These are phyloP conservation scores for Aspergillus brasiliensis DNA, from an alignment of 2,329 filamentous ascomycete genomes.

Conservation along the genomic window DNA sequence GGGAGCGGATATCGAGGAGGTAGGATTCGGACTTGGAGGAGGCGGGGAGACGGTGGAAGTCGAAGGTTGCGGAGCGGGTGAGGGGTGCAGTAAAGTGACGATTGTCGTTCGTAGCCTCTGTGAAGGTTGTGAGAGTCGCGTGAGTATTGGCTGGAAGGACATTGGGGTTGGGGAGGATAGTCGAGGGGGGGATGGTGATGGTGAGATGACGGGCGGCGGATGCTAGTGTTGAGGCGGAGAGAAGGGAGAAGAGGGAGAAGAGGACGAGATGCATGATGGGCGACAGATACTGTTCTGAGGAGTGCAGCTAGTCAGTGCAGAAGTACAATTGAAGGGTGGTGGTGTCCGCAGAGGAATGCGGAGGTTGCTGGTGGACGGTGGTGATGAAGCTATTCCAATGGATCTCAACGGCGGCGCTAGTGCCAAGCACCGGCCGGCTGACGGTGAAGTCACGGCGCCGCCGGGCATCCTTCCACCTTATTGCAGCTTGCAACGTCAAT, in stretches of 20 bases:
- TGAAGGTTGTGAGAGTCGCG: constrained; percentile 51
- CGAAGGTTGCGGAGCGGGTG: constrained; percentile 68
- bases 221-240: constrained; percentile 20
- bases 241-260: constrained; percentile 19
- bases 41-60: constrained; percentile 69
- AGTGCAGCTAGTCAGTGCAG: neutral
- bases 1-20: constrained; percentile 76
- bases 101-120: constrained; percentile 29
- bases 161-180: constrained; percentile 47
- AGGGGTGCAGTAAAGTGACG: constrained; percentile 60
- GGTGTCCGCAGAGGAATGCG: neutral
- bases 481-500: neutral
- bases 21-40: constrained; percentile 58
- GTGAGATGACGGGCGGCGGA: constrained; percentile 32
- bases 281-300: neutral
- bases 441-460: neutral
- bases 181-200: constrained; percentile 45
- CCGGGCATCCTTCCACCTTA: neutral
- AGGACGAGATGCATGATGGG: constrained; percentile 21
- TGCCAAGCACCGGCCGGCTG: neutral
- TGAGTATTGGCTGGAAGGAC: constrained; percentile 50
- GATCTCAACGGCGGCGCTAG: neutral
- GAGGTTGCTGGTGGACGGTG: neutral
- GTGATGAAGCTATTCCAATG: neutral
- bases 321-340: neutral